Conservation (phyloP, 73 alveolate genomes). For the Paramecium biaurelia region DNA sequence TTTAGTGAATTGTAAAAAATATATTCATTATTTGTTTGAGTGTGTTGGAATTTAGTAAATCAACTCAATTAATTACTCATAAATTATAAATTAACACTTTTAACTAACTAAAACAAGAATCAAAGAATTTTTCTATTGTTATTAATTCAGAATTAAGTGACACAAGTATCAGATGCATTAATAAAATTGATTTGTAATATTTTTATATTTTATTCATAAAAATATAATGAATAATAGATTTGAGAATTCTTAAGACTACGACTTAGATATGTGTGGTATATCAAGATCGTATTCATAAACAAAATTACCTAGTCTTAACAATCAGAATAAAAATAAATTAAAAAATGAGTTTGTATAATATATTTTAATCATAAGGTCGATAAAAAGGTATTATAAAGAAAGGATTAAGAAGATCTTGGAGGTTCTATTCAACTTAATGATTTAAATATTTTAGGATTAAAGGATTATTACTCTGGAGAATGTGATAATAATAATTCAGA, state of each 20-base stretch:
- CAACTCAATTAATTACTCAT: background rate
- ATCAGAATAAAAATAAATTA: background rate
- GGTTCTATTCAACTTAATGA: background rate
- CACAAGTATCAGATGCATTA: background rate
- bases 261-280: background rate
- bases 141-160: background rate
- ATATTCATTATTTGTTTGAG: background rate
- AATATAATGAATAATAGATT: background rate
- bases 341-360: background rate
- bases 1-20: no score
- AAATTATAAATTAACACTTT: background rate
- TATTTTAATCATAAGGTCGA: background rate
- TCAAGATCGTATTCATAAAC: background rate
- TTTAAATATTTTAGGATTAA: conserved; percentile 10
- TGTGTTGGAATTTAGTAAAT: background rate
- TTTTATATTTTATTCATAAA: background rate
- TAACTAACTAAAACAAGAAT: background rate
- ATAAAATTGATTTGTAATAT: background rate
- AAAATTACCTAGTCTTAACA: background rate
- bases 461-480: conserved; percentile 10
- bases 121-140: background rate
- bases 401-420: background rate
- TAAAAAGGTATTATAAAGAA: background rate
- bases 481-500: background rate
- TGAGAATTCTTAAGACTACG: background rate